Evolutionary conservation across 768 basidiomycete genomes (phyloP).

Genomic region (Myochromella boudieri): DNA sequence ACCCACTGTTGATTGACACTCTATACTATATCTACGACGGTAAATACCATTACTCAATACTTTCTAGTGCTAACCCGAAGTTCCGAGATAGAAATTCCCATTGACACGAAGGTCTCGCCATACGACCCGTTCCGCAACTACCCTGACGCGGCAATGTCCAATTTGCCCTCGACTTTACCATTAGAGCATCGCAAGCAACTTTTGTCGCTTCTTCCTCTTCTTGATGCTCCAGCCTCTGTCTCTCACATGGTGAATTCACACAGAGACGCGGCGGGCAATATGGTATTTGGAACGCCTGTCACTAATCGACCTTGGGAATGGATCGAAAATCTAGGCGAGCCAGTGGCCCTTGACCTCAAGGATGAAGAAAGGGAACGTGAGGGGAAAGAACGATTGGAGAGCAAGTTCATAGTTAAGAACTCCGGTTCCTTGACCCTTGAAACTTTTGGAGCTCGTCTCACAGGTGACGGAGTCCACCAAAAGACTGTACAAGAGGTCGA

Average conservation of each 20-base stretch:
- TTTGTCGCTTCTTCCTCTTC: slow-evolving; percentile 54
- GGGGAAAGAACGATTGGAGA: slow-evolving; percentile 35
- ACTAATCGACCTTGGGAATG: slow-evolving; percentile 85
- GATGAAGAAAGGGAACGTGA: slow-evolving; percentile 41
- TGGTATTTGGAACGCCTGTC: slow-evolving; percentile 51
- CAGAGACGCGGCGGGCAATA: slow-evolving; percentile 51
- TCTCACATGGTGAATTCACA: slow-evolving; percentile 59
- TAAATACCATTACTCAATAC: slow-evolving; percentile 28
- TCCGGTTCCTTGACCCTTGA: slow-evolving; percentile 72
- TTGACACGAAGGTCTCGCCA: slow-evolving; percentile 50
- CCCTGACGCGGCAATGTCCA: slow-evolving; percentile 47
- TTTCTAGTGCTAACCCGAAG: background rate
- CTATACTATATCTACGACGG: slow-evolving; percentile 74
- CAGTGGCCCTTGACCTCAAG: slow-evolving; percentile 39
- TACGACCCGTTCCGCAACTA: slow-evolving; percentile 69
- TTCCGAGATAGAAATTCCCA: slow-evolving; percentile 54
- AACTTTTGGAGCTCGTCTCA: slow-evolving; percentile 62
- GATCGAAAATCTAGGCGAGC: slow-evolving; percentile 75
- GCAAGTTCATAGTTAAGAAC: slow-evolving; percentile 52
- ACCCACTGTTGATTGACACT: slow-evolving; percentile 72
- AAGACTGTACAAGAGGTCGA: slow-evolving; percentile 28
- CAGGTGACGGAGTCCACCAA: slow-evolving; percentile 55
- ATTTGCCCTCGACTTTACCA: slow-evolving; percentile 58
- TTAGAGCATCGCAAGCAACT: slow-evolving; percentile 57
- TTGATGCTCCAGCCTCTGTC: slow-evolving; percentile 50